These are phyloP conservation scores for Penicillium canariense DNA, from an alignment of 495 filamentous ascomycete species.

Conservation along the genomic window DNA sequence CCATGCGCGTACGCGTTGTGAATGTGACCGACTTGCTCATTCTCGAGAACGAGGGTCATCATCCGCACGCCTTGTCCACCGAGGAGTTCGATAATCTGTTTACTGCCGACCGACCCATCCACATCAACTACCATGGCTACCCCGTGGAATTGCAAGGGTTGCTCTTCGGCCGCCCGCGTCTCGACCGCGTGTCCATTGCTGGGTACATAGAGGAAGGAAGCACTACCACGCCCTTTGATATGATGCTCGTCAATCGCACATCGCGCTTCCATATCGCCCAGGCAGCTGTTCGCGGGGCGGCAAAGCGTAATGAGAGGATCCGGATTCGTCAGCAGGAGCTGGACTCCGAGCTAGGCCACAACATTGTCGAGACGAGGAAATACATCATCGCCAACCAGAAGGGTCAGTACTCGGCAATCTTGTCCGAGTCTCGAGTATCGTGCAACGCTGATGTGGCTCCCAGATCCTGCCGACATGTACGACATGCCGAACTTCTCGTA, in stretches of 20 bases:
- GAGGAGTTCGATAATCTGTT: conserved; percentile 60
- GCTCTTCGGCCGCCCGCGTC: conserved; percentile 55
- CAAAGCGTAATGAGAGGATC: conserved; percentile 51
- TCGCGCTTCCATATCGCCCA: conserved; percentile 62
- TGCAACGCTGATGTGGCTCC: conserved; percentile 1
- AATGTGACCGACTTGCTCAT: conserved; percentile 77
- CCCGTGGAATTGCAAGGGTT: conserved; percentile 59
- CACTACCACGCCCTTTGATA: conserved; percentile 72
- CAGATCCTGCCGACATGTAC: conserved; percentile 59
- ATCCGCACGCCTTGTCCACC: conserved; percentile 59
- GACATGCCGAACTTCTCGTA: conserved; percentile 47
- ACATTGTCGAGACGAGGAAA: conserved; percentile 50
- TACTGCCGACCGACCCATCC: conserved; percentile 55
- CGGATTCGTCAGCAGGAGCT: conserved; percentile 45
- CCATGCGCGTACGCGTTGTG: conserved; percentile 60
- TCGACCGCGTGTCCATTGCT: conserved; percentile 54
- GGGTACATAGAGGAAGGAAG: conserved; percentile 70
- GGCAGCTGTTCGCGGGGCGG: conserved; percentile 52
- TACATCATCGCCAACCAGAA: conserved; percentile 56
- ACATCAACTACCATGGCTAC: conserved; percentile 76
- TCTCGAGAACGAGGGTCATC: conserved; percentile 54
- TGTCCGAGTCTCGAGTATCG: neutral
- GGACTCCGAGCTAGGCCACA: conserved; percentile 46
- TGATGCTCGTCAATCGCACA: conserved; percentile 67
- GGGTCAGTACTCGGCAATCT: conserved; percentile 31